Evolutionary conservation across 345 rosid genomes (phyloP), one percentile per base, ranked within the genome.

Genomic region (Gossypium sturtianum): DNA sequence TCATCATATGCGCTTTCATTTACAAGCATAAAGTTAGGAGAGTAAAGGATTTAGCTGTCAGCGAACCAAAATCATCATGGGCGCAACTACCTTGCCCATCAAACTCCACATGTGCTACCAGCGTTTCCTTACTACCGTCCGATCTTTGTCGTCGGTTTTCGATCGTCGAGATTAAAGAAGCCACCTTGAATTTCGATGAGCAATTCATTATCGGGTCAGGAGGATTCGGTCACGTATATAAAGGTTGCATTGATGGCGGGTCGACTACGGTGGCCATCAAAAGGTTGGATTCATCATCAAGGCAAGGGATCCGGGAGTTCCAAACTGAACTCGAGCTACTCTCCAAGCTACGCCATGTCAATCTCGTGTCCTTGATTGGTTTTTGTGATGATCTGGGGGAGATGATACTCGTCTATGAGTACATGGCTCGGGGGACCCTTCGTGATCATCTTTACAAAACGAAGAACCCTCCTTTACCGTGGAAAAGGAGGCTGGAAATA

Each of bases 191-290:
- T 12, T 70, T 70, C 9, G 87, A 87, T 41, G 80, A 81, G 57
- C 75, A 49, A 0, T 79, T 83, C 9, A 76, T 83, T 19, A 70
- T 87, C 4, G 90, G 90, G 4, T 41, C 49, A 19, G 90, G 90
- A 0, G 87, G 90, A 58, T 87, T 87, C 20, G 88, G 90, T 9
- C 82, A 83, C 45, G 90, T 87, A 22, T 72, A 72, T n/a, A 72
- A 58, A 77, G 90, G 90, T 62, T 78, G 60, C 74, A 80, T 83
- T 20, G 84, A 85, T 25, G 89, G 85, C 4, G 80, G 77, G 17
- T 38, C 79, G 9, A 75, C 75, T 0, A 60, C 63, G 2, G 85
- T 82, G 16, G 90, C 90, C 0, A 78, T 87, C 72, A 87, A 87
- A 71, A 78, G 88, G 9, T 67, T 78, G 10, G 64, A 82, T 23